Percentiles rank a stretch among this genome's conserved stretches.
These are phyloP conservation scores for Barnettozyma botsteinii DNA, from an alignment of 805 yeast genomes.

Conservation along the genomic window DNA sequence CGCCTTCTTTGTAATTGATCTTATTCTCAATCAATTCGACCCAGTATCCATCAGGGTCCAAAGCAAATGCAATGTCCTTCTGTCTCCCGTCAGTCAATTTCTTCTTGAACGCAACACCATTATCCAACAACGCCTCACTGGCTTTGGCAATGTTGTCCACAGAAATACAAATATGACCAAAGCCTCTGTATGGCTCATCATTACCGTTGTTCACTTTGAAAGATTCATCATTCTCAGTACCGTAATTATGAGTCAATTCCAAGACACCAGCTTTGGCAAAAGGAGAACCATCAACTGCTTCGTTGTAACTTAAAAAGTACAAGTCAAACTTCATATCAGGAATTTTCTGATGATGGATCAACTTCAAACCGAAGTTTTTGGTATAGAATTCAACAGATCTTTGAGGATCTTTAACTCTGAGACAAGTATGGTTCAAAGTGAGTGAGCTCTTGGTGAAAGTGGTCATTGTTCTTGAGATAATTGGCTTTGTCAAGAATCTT, in stretches of 20 bases:
- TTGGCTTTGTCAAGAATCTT: neutral
- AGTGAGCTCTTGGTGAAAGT: slow-evolving; percentile 17
- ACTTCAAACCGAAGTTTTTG: slow-evolving; percentile 66
- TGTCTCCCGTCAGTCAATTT: slow-evolving; percentile 86
- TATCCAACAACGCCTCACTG: slow-evolving; percentile 51
- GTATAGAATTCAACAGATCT: slow-evolving; percentile 68
- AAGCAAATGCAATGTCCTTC: slow-evolving; percentile 85
- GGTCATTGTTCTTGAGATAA: slow-evolving; percentile 10
- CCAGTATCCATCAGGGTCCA: slow-evolving; percentile 98
- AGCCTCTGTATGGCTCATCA: slow-evolving; percentile 78
- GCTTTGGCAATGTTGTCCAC: slow-evolving; percentile 69
- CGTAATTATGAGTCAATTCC: slow-evolving; percentile 80
- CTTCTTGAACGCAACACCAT: slow-evolving; percentile 76
- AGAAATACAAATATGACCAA: slow-evolving; percentile 88
- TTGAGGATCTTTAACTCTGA: slow-evolving; percentile 79
- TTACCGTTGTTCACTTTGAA: slow-evolving; percentile 76
- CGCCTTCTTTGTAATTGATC: slow-evolving; percentile 34
- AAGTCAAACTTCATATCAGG: slow-evolving; percentile 56
- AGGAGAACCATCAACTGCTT: slow-evolving; percentile 13
- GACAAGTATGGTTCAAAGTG: slow-evolving; percentile 59
- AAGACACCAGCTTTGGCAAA: slow-evolving; percentile 51
- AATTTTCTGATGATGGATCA: slow-evolving; percentile 45
- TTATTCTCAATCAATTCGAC: slow-evolving; percentile 73
- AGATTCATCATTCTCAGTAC: slow-evolving; percentile 51
- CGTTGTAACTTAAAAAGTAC: slow-evolving; percentile 53